Conservation (phyloP, 768 basidiomycete genomes). For the Suillus sp. region DNA sequence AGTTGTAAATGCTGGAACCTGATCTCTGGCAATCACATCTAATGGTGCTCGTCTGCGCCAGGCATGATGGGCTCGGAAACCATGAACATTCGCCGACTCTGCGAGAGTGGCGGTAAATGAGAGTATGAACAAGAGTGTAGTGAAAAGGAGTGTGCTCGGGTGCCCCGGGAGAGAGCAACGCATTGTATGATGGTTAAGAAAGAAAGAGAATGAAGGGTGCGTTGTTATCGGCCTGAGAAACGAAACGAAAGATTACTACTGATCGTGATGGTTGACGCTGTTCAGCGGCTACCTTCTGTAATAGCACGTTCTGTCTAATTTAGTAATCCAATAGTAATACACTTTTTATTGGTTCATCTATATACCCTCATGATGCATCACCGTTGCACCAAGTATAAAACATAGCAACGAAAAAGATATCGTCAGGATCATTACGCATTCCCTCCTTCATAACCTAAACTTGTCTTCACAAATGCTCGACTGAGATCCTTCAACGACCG, state of each 20-base stretch:
- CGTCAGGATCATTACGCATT: neutral
- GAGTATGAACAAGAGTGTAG: constrained; percentile 16
- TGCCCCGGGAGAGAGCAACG: constrained; percentile 7
- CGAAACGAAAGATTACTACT: neutral
- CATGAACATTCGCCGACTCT: constrained; percentile 3
- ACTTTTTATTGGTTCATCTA: too few species aligned
- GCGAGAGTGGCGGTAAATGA: constrained; percentile 6
- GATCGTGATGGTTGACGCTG: neutral
- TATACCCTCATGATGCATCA: too few species aligned
- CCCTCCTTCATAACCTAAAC: constrained; percentile 4
- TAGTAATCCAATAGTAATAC: too few species aligned
- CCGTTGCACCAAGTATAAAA: neutral
- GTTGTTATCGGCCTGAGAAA: neutral
- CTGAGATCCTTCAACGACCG: constrained; percentile 23
- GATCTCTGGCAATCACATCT: constrained; percentile 1
- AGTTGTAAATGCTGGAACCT: neutral
- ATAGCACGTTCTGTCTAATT: neutral
- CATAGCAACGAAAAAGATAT: neutral
- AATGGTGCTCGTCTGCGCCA: constrained; percentile 12
- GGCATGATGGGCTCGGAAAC: constrained; percentile 7
- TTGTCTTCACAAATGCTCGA: constrained; percentile 25
- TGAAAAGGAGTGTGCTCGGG: constrained; percentile 16
- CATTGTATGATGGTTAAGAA: neutral
- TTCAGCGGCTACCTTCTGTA: neutral
- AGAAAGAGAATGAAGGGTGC: neutral